Evolutionary conservation across 1,284 basidiomycete species (phyloP).

Genomic region (Tetrapyrgos nigripes): DNA sequence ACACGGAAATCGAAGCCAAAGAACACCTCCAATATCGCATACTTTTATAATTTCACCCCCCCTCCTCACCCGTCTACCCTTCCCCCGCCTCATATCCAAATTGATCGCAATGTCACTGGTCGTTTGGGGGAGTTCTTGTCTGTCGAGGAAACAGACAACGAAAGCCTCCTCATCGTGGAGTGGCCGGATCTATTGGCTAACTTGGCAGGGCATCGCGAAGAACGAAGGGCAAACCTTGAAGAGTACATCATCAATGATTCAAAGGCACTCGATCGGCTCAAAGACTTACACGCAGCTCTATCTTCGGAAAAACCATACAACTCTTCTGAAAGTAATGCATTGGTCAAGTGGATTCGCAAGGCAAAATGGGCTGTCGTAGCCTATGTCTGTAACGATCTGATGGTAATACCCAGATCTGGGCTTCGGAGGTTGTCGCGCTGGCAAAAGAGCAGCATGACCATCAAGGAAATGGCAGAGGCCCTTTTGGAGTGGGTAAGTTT

Average conservation of each 20-base stretch:
- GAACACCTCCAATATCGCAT: background rate
- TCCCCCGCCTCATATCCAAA: background rate
- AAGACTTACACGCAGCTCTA: background rate
- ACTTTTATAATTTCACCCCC: background rate
- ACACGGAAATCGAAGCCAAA: background rate
- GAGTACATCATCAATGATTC: background rate
- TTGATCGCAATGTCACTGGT: background rate
- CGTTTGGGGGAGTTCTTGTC: background rate
- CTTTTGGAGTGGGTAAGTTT: background rate
- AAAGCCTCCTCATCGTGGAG: background rate
- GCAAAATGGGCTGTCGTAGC: background rate
- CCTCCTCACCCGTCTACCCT: background rate
- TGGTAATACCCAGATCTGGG: too few species aligned
- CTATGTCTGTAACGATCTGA: conserved; percentile 1
- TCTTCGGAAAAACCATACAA: background rate
- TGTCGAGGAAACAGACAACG: background rate
- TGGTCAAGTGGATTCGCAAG: background rate
- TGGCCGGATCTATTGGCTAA: background rate
- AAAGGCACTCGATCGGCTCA: background rate
- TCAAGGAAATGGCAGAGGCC: background rate
- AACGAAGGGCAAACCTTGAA: background rate
- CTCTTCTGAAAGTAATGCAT: background rate
- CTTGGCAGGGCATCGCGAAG: background rate
- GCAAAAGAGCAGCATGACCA: background rate
- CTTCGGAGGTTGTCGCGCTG: background rate